Evolutionary conservation across 306 rosid genomes (phyloP).

Genomic region (Lithocarpus polystachyus): DNA sequence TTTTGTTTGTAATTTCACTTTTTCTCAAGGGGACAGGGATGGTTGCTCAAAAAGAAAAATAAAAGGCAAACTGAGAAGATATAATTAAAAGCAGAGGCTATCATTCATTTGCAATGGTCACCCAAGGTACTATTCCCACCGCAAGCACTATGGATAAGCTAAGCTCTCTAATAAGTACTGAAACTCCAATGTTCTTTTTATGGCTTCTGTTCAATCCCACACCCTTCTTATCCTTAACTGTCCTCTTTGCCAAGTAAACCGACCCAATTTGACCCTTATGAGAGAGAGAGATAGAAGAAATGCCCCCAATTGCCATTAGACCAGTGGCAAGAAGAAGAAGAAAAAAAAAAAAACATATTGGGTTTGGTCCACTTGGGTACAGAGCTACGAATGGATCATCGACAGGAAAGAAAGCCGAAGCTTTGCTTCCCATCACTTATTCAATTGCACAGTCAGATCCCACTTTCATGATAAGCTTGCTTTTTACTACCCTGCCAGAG

Average conservation of each 20-base stretch:
- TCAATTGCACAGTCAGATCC: slow-evolving; percentile 70
- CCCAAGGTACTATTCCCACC: slow-evolving; percentile 42
- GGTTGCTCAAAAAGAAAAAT: slow-evolving; percentile 27
- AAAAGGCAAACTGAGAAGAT: slow-evolving; percentile 20
- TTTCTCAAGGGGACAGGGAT: slow-evolving; percentile 30
- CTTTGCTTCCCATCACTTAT: slow-evolving; percentile 47
- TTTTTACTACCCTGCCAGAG: slow-evolving; percentile 45
- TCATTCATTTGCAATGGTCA: slow-evolving; percentile 30
- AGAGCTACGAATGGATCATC: slow-evolving; percentile 29
- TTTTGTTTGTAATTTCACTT: neutral
- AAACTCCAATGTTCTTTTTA: slow-evolving; percentile 8
- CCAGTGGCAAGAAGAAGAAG: slow-evolving; percentile 8
- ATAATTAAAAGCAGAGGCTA: slow-evolving; percentile 25
- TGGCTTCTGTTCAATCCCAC: slow-evolving; percentile 3
- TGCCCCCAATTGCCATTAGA: slow-evolving; percentile 7
- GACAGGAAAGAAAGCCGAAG: slow-evolving; percentile 40
- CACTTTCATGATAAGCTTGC: slow-evolving; percentile 53
- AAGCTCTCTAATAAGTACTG: slow-evolving; percentile 17
- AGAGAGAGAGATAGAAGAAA: slow-evolving; percentile 2
- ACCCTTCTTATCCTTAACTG: slow-evolving; percentile 27
- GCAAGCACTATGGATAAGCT: slow-evolving; percentile 48
- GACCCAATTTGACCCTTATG: slow-evolving; percentile 17
- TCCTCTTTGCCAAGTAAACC: neutral
- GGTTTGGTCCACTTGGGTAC: slow-evolving; percentile 30
- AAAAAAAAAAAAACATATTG: neutral